Evolutionary conservation across 768 basidiomycete genomes (phyloP).

Genomic region (Leucocoprinus leucothites): DNA sequence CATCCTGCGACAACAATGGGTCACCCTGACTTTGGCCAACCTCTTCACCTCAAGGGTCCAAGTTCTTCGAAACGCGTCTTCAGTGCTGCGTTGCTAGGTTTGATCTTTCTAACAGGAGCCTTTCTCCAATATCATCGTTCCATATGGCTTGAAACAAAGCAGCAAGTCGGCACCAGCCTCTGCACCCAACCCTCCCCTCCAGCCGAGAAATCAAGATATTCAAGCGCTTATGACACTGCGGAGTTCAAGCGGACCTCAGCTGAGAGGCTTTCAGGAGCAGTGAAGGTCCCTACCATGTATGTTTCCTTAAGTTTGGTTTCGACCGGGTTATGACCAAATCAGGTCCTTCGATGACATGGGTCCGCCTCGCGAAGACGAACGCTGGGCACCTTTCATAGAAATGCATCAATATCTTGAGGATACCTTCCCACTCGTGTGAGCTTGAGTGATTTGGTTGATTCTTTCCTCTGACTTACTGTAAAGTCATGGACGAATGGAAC

Average conservation of each 20-base stretch:
- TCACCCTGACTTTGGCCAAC: no score
- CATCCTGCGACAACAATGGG: no score
- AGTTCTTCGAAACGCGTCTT: no score
- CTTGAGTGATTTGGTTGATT: not conserved
- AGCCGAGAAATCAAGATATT: conserved; percentile 19
- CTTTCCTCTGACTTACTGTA: no score
- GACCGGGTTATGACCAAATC: not conserved
- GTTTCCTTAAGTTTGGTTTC: not conserved
- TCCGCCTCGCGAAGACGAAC: conserved; percentile 21
- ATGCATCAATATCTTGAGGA: conserved; percentile 23
- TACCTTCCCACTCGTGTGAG: conserved; percentile 27
- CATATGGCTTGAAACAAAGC: not conserved
- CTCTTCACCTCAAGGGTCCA: no score
- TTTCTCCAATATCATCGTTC: not conserved
- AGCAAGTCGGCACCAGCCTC: not conserved
- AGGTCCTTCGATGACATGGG: conserved; percentile 32
- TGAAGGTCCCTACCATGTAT: conserved; percentile 27
- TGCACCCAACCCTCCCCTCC: conserved; percentile 23
- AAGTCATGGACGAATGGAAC: conserved; percentile 20
- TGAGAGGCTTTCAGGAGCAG: conserved; percentile 21
- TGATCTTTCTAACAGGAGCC: not conserved
- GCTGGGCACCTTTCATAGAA: conserved; percentile 24
- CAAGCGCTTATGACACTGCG: conserved; percentile 18
- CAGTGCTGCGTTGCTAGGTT: not conserved
- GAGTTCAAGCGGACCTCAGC: conserved; percentile 20